phyloP scores from a whole-genome alignment of 805 yeast species.

The Zygotorulaspora florentina region DNA sequence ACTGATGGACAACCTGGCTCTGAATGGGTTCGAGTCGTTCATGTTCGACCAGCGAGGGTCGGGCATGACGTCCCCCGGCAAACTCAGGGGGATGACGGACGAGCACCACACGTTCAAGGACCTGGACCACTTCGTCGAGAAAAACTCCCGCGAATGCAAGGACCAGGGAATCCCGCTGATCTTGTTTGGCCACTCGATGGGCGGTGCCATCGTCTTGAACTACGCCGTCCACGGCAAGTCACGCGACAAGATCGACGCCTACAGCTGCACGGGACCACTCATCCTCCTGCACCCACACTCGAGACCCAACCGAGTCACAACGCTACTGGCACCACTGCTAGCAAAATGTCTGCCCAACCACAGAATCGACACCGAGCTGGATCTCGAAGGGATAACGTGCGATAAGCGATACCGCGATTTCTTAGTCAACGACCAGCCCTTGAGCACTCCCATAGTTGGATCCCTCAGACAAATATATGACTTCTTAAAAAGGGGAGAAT shows the following conservation, averaged over 20 bases:
- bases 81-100: constrained; percentile 50
- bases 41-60: constrained; percentile 76
- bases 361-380: constrained; percentile 52
- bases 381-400: constrained; percentile 50
- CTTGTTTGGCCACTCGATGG: constrained; percentile 74
- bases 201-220: constrained; percentile 67
- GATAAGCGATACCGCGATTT: constrained; percentile 45
- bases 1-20: constrained; percentile 49
- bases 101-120: constrained; percentile 56
- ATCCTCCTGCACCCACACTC: constrained; percentile 55
- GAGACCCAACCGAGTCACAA: constrained; percentile 46
- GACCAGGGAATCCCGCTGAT: constrained; percentile 35
- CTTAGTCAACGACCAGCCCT: constrained; percentile 40
- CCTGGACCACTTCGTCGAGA: constrained; percentile 47
- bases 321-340: constrained; percentile 40
- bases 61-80: constrained; percentile 58
- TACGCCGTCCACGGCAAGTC: constrained; percentile 56
- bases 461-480: constrained; percentile 54
- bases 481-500: constrained; percentile 58
- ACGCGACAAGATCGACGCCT: constrained; percentile 43
- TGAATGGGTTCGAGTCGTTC: constrained; percentile 58
- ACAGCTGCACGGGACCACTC: constrained; percentile 56
- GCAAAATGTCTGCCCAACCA: constrained; percentile 44
- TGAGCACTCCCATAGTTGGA: constrained; percentile 46
- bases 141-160: constrained; percentile 22